Evolutionary conservation across 352 stramenopile genomes (phyloP), one percentile per base, ranked within the genome.

Genomic region (Globisporangium iwayamae): DNA sequence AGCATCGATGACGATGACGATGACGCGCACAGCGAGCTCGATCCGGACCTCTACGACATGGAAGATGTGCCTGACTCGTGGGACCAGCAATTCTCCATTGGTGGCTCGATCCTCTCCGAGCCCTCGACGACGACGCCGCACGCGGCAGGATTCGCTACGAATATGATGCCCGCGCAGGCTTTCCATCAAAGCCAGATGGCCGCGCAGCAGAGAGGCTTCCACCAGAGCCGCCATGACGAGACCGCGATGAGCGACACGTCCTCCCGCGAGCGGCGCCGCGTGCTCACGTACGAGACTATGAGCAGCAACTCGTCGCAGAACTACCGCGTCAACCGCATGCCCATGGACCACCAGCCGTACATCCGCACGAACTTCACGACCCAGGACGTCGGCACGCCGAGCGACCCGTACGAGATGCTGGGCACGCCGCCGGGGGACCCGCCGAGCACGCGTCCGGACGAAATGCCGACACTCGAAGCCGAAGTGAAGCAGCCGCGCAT

Each of bases 21-120:
- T 57, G 78, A 80, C 55, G 60, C 62, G 1, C 67, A 83, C 56
- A 85, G 78, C 46, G 80, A 91, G 55, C 72, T 89, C 32, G 79
- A 89, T 46, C 60, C 87, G 22, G 79, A 83, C 57, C 63, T 87
- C 3, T 89, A 89, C 67, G 78, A 91, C 51, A 78, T 65, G 18
- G 78, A 91, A 25, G 75, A 86, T 9, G 59, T 69, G 0, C 48
- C 66, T 0, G 73, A 72, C 36, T 59, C 58, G 59, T 65, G 54
- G 51, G 41, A 67, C 55, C 54, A 68, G 36, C 63, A 60, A 25
- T 64, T 64, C 56, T 68, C 63, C 16, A 68, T 68, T 39, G 56
- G 28, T 3, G 63, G 53, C 18, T 71, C 68, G 28, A 67, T 73
- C 25, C 59, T 62, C 18, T 55, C 61, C 20, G 53, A 66, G 41